Evolutionary conservation across 106 monocot genomes (phyloP), one percentile per base, ranked within the genome.

Genomic region (Allium cepa): DNA sequence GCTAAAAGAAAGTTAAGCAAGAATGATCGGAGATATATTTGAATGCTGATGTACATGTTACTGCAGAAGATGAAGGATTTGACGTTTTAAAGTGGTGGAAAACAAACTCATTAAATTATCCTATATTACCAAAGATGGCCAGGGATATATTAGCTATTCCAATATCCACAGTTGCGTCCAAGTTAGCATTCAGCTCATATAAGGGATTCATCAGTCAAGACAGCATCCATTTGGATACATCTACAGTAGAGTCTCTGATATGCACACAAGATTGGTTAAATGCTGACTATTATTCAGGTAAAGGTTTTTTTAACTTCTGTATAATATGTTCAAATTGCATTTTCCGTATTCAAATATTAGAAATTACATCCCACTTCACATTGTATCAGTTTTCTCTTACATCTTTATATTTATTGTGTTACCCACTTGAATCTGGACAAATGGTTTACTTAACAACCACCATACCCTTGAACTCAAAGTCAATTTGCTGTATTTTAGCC

Each of bases 71-170:
- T 69, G 68, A 36, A 56, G 68, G 46, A 17, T 69, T 69, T 56
- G 46, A 46, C 46, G n/a, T 69, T 56, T 69, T 69, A 56, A 45
- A n/a, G 36, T 69, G 68, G 53, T 69, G 68, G 68, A 56, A 69
- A 12, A 69, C 13, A 11, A 55, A 13, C 56, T 51, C 36, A 16
- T 15, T 9, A 56, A n/a, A 36, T 9, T 69, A 69, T 46, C 56
- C 68, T 15, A 27, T 56, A n/a, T 69, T 69, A 49, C 46, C 56
- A 56, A 69, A 9, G 68, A 69, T 69, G 53, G 56, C 68, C 46
- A 14, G 56, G 8, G 68, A 69, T 69, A 46, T 56, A 28, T 46
- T 69, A 36, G 68, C 68, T 69, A 69, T 69, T 69, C 68, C 68
- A n/a, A 46, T 68, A 15, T 69, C 53, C 9, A 69, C 14, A 8